Conservation (phyloP, 2,329 filamentous ascomycete species). For the Cryphonectria nitschkei region DNA sequence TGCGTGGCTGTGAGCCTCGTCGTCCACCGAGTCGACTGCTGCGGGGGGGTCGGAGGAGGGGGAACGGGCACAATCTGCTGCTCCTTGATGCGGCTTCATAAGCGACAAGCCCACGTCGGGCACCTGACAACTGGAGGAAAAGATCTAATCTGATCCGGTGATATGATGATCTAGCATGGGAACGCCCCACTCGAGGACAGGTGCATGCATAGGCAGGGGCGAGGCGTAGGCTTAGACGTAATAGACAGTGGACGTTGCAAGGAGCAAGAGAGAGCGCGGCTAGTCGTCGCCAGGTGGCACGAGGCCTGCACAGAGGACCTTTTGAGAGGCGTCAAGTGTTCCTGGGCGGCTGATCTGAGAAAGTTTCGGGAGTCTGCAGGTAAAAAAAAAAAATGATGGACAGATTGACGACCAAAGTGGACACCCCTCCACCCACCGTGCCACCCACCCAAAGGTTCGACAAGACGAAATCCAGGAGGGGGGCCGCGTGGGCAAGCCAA, state of each 20-base stretch:
- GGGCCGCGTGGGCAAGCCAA: slow-evolving; percentile 10
- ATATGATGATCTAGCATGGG: slow-evolving; percentile 16
- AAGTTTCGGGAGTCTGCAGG: slow-evolving; percentile 20
- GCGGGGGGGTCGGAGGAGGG: background rate
- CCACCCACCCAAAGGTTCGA: background rate
- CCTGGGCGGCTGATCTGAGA: background rate
- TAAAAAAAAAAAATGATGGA: slow-evolving; percentile 4
- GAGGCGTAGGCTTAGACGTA: background rate
- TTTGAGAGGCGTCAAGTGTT: background rate
- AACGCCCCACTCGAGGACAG: slow-evolving; percentile 10
- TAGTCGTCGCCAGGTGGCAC: background rate
- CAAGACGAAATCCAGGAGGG: background rate
- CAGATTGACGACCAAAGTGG: background rate
- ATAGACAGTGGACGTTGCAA: background rate
- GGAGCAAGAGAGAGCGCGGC: background rate
- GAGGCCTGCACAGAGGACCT: background rate
- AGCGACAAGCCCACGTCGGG: slow-evolving; percentile 12
- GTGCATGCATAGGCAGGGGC: slow-evolving; percentile 20
- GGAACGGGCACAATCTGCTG: background rate
- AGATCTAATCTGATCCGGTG: slow-evolving; percentile 29
- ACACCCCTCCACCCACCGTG: background rate
- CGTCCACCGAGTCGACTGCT: slow-evolving; percentile 1
- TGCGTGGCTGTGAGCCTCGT: slow-evolving; percentile 4
- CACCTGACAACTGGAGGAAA: background rate
- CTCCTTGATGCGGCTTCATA: slow-evolving; percentile 20